phyloP scores from a whole-genome alignment of 1,284 basidiomycete genomes.

The Sutorius eximius region DNA sequence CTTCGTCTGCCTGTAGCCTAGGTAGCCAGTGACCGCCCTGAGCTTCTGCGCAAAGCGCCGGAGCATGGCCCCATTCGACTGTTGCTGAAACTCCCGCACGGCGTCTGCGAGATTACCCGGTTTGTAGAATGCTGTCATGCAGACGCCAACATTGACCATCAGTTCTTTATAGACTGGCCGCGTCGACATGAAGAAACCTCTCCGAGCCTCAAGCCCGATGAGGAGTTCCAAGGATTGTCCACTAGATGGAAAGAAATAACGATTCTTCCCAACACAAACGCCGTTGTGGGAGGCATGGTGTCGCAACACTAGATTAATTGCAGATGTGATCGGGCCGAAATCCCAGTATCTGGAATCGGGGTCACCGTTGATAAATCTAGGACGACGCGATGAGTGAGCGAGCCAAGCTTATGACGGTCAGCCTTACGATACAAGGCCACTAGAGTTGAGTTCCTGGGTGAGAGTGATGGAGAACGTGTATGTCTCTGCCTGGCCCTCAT shows the following conservation, averaged over 20 bases:
- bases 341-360: constrained; percentile 45
- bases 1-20: constrained; percentile 53
- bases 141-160: constrained; percentile 73
- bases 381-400: neutral
- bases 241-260: constrained; percentile 55
- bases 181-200: constrained; percentile 69
- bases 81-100: constrained; percentile 46
- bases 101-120: constrained; percentile 61
- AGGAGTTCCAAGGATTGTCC: constrained; percentile 39
- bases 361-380: constrained; percentile 54
- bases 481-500: constrained; percentile 50
- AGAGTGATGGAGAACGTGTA: constrained; percentile 56
- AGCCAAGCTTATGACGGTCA: neutral
- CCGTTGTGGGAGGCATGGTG: constrained; percentile 54
- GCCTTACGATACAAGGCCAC: constrained; percentile 51
- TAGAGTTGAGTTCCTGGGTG: constrained; percentile 44
- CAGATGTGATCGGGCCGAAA: constrained; percentile 53
- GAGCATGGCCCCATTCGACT: constrained; percentile 49
- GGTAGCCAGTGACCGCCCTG: constrained; percentile 56
- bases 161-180: constrained; percentile 63
- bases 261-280: constrained; percentile 57
- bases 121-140: constrained; percentile 69
- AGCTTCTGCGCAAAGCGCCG: constrained; percentile 51
- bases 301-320: constrained; percentile 66
- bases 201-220: constrained; percentile 54